Evolutionary conservation across 2,329 filamentous ascomycete genomes (phyloP).

Genomic region (Arthrobotrys conoides): DNA sequence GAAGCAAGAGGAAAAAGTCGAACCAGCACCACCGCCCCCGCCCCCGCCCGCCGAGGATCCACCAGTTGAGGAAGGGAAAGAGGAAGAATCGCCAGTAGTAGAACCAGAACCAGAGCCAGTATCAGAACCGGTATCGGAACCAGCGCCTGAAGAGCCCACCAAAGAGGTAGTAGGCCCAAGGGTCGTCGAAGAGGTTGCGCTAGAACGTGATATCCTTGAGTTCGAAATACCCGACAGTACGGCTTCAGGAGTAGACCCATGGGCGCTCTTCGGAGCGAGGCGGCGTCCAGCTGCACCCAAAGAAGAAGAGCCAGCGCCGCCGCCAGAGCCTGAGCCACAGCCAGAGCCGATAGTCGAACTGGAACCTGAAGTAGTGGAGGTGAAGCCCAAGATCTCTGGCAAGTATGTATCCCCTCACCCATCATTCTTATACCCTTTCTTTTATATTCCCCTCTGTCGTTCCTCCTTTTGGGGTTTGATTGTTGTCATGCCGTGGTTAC

Average conservation of each 20-base stretch:
- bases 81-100: constrained; percentile 16
- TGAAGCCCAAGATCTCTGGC: constrained; percentile 37
- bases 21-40: constrained; percentile 18
- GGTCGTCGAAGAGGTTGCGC: constrained; percentile 21
- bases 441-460: not conserved
- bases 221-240: constrained; percentile 60
- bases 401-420: constrained; percentile 37
- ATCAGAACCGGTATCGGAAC: constrained; percentile 4
- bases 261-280: constrained; percentile 61
- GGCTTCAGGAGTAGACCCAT: constrained; percentile 58
- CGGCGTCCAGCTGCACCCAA: constrained; percentile 44
- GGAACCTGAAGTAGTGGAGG: constrained; percentile 28
- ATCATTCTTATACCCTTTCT: not conserved
- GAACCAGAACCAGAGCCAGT: constrained; percentile 23
- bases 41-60: constrained; percentile 35
- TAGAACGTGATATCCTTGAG: constrained; percentile 45
- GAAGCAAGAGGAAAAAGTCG: constrained; percentile 17
- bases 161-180: constrained; percentile 11
- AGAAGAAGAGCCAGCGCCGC: constrained; percentile 26
- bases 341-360: constrained; percentile 31
- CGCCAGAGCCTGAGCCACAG: constrained; percentile 26
- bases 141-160: constrained; percentile 19
- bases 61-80: constrained; percentile 29
- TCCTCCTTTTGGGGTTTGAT: not conserved
- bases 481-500: constrained; percentile 10